A percentile compares a stretch with the other conserved stretches of the same genome.
These are phyloP conservation scores for Thecaphora thlaspeos DNA, from an alignment of 1,284 basidiomycete species.

Conservation along the genomic window DNA sequence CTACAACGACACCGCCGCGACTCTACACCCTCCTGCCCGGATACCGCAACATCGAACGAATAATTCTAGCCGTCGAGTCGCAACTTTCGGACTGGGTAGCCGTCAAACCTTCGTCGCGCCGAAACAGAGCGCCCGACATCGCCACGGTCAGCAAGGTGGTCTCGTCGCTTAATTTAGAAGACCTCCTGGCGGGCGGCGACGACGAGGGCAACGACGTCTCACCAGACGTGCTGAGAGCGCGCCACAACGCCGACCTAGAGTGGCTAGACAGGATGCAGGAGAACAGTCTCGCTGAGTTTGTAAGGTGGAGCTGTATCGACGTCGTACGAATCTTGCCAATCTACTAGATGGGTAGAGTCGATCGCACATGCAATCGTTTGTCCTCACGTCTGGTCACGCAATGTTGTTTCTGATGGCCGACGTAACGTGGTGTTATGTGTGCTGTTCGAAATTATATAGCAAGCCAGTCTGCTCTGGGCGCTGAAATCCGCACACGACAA, in stretches of 20 bases:
- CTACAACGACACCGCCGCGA: slow-evolving; percentile 16
- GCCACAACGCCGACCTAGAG: slow-evolving; percentile 23
- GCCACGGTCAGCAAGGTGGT: slow-evolving; percentile 30
- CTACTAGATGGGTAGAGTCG: slow-evolving; percentile 4
- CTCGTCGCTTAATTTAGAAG: slow-evolving; percentile 32
- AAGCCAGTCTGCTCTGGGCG: too few species aligned
- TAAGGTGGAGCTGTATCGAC: slow-evolving; percentile 23
- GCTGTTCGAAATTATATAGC: too few species aligned
- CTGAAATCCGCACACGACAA: too few species aligned
- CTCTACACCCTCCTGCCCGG: slow-evolving; percentile 19
- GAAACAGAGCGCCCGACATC: slow-evolving; percentile 24
- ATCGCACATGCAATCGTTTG: not conserved
- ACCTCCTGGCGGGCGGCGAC: slow-evolving; percentile 28
- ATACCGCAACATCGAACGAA: slow-evolving; percentile 28
- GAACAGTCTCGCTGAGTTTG: slow-evolving; percentile 29
- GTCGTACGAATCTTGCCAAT: slow-evolving; percentile 30
- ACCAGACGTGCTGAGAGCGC: too few species aligned
- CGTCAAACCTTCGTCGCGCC: slow-evolving; percentile 15
- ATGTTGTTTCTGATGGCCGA: too few species aligned
- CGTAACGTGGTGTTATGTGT: too few species aligned
- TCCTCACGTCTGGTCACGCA: too few species aligned
- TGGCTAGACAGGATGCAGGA: slow-evolving; percentile 41
- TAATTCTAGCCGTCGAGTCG: slow-evolving; percentile 34
- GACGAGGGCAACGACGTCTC: slow-evolving; percentile 5
- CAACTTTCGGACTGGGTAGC: slow-evolving; percentile 29